A percentile compares a stretch with the other conserved stretches of the same genome.
phyloP scores from a whole-genome alignment of 208 protist species.

The Trypanosoma platydactyli region DNA sequence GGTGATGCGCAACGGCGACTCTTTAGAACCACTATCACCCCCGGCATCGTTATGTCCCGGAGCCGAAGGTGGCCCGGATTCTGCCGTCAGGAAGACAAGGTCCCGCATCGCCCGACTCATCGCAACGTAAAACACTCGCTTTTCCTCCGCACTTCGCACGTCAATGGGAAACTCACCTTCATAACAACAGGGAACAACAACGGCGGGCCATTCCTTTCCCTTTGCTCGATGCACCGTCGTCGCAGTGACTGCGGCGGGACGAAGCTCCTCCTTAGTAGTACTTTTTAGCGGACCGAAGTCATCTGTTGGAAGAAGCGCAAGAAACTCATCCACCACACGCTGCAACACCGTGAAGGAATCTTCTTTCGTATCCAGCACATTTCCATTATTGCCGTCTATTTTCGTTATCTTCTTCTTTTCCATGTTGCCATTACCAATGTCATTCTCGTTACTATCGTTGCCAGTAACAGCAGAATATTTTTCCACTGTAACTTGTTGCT shows the following conservation, averaged over 20 bases:
- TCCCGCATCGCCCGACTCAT: constrained; percentile 84
- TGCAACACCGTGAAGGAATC: constrained; percentile 44
- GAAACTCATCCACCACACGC: constrained; percentile 78
- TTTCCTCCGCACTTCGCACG: constrained; percentile 57
- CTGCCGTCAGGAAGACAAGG: constrained; percentile 69
- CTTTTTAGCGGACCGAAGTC: constrained; percentile 63
- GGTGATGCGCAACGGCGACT: constrained; percentile 34
- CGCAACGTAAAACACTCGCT: constrained; percentile 86
- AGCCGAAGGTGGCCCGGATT: constrained; percentile 7
- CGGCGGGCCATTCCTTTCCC: constrained; percentile 86
- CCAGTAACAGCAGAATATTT: not conserved
- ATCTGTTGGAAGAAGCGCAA: constrained; percentile 62
- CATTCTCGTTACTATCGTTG: constrained; percentile 10
- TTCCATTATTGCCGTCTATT: not conserved
- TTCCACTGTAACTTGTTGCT: constrained; percentile 29
- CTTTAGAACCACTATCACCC: not conserved
- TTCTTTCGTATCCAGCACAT: not conserved
- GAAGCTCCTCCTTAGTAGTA: not conserved
- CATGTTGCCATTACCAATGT: not conserved
- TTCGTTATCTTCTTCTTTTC: not conserved
- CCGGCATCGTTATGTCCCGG: not conserved
- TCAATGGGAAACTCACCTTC: constrained; percentile 73
- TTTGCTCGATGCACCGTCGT: constrained; percentile 85
- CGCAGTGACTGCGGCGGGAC: constrained; percentile 37
- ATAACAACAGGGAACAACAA: constrained; percentile 76